Evolutionary conservation across 352 stramenopile species (phyloP), one percentile per base, ranked within the genome.

Genomic region (Aphanomyces cochlioides): DNA sequence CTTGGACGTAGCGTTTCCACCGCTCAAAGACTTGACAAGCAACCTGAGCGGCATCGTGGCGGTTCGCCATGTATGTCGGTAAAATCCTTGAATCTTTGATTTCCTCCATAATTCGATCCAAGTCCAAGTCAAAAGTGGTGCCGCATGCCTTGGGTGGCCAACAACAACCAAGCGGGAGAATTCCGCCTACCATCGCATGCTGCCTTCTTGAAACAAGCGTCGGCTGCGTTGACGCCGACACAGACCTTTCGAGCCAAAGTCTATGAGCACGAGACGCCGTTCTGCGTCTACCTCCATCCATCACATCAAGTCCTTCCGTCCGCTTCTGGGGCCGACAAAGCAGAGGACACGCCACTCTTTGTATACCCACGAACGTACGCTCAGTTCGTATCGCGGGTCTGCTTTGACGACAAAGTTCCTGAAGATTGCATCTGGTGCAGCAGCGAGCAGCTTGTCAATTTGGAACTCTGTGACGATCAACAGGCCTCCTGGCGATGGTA

Each of bases 101-200:
- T 61, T 40, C 43, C 54, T 37, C 17, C n/a, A 58, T 19, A 39
- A 19, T 12, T 58, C 50, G 15, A 58, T 58, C 54, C 15, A 12
- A 12, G 15, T 61, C 19, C 28, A 40, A n/a, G 50, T 8, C 28
- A 21, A 21, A 21, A n/a, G 8, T 38, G 7, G 50, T 1, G 12
- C 10, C 40, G 4, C 43, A 94, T 94, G 87, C 83, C 83, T 59
- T 94, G 84, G 86, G 87, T 88, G 56, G 84, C 87, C 21, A 92
- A 85, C 83, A 94, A 92, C 77, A 94, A 94, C 71, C 87, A 85
- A 13, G 84, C 84, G 12, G 84, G 87, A 45, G 81, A 90, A 69
- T 83, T 94, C 72, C 86, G 86, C 72, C 82, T 85, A 66, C 86
- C 86, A 8, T 83, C 83, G 69, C 64, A 70, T 36, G 64, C 64